Evolutionary conservation across 176 grass and related monocot species (phyloP).

Genomic region (Hordeum marinum): DNA sequence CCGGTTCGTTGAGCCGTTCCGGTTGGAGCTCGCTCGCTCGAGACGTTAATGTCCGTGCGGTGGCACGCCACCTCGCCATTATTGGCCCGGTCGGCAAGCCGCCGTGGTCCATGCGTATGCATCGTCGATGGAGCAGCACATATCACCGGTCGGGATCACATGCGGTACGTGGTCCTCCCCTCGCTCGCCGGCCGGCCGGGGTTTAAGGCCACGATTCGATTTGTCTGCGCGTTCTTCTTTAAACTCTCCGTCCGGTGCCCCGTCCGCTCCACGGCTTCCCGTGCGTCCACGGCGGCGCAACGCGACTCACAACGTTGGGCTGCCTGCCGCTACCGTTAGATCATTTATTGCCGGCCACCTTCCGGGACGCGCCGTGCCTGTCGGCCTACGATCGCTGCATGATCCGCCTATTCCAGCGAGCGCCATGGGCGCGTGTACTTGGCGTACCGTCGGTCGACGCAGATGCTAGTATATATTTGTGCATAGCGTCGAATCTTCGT

Average conservation of each 20-base stretch:
- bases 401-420: neutral
- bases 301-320: neutral
- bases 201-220: constrained; percentile 21
- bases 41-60: constrained; percentile 3
- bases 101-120: neutral
- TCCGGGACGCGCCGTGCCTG: neutral
- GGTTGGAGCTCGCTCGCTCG: neutral
- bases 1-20: neutral
- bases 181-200: neutral
- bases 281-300: neutral
- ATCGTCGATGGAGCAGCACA: too few relatives aligned
- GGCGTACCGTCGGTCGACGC: too few relatives aligned
- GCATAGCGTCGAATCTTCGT: neutral
- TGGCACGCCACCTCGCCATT: constrained; percentile 36
- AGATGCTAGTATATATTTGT: neutral
- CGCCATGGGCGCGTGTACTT: neutral
- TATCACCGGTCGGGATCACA: neutral
- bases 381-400: neutral
- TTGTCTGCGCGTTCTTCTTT: neutral
- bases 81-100: constrained; percentile 25
- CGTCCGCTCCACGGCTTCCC: too few relatives aligned
- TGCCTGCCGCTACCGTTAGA: neutral
- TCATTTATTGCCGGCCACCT: neutral
- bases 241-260: neutral
- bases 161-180: neutral